phyloP scores from a whole-genome alignment of 1,284 basidiomycete species.

The Chondrostereum purpureum region DNA sequence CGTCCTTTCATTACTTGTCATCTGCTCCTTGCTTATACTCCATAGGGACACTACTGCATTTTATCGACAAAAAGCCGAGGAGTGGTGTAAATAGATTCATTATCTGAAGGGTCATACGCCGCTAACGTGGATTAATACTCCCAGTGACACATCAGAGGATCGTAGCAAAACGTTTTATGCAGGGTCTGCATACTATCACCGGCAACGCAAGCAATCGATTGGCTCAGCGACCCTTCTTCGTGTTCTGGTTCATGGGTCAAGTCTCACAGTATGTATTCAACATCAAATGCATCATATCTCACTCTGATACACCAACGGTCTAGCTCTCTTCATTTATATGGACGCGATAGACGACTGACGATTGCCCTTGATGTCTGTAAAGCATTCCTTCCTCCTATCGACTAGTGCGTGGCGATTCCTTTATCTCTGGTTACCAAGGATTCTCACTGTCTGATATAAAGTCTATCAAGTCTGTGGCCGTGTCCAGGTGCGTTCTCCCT shows the following conservation, averaged over 20 bases:
- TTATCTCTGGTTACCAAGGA: not conserved
- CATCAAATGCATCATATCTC: not conserved
- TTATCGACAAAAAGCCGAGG: constrained; percentile 58
- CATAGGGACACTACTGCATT: constrained; percentile 47
- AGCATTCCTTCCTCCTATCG: constrained; percentile 52
- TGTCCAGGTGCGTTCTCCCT: constrained; percentile 42
- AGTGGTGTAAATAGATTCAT: constrained; percentile 61
- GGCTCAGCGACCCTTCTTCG: constrained; percentile 56
- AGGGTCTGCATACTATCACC: constrained; percentile 55
- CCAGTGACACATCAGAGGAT: constrained; percentile 58
- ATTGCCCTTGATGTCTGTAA: constrained; percentile 63
- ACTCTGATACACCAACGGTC: constrained; percentile 11
- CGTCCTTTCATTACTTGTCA: constrained; percentile 19
- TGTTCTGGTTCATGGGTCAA: constrained; percentile 76
- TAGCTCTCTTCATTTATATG: constrained; percentile 58
- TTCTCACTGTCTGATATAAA: constrained; percentile 13
- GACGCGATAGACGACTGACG: constrained; percentile 50
- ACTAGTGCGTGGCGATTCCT: constrained; percentile 36
- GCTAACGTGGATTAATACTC: constrained; percentile 9
- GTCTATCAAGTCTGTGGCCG: constrained; percentile 59
- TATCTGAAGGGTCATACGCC: constrained; percentile 9
- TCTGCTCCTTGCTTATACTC: constrained; percentile 1
- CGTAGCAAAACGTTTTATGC: constrained; percentile 54
- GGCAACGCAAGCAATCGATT: constrained; percentile 50
- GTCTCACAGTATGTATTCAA: constrained; percentile 44